Evolutionary conservation across 345 rosid genomes (phyloP).

Genomic region (Schrenkiella parvula): DNA sequence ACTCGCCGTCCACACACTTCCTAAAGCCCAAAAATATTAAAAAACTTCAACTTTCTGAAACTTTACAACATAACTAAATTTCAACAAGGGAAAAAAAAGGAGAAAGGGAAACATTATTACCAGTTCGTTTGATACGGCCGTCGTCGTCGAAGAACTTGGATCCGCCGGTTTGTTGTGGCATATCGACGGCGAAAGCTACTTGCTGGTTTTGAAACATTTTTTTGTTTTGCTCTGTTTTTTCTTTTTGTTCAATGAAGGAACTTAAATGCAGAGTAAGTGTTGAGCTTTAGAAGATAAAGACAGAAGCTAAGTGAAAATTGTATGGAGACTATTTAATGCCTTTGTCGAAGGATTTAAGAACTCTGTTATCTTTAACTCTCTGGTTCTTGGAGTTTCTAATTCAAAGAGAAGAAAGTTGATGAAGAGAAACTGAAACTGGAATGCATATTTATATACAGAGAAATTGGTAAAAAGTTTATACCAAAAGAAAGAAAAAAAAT

Average conservation of each 20-base stretch:
- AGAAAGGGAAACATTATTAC: conserved; percentile 28
- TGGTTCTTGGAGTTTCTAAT: not conserved
- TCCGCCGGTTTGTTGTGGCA: conserved; percentile 34
- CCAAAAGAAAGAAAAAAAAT: not conserved
- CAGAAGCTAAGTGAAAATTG: not conserved
- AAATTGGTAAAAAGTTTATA: conserved; percentile 8
- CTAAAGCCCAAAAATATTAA: not conserved
- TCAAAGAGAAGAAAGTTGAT: not conserved
- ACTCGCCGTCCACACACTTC: conserved; percentile 44
- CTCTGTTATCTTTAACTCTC: not conserved
- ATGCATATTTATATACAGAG: conserved; percentile 21
- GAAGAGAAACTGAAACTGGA: conserved; percentile 6
- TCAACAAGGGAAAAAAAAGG: not conserved
- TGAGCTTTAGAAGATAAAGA: not conserved
- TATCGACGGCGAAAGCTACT: conserved; percentile 37
- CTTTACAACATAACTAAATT: not conserved
- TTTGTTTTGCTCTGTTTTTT: not conserved
- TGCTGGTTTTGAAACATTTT: conserved; percentile 21
- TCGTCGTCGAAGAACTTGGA: conserved; percentile 76
- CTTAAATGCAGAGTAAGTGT: not conserved
- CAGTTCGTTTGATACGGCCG: conserved; percentile 65
- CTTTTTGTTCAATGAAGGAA: not conserved
- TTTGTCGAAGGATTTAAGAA: not conserved
- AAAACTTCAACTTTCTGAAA: not conserved
- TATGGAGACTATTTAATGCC: not conserved